These are phyloP conservation scores for Penicillium occitanis DNA, from an alignment of 2,329 filamentous ascomycete genomes.

Conservation along the genomic window DNA sequence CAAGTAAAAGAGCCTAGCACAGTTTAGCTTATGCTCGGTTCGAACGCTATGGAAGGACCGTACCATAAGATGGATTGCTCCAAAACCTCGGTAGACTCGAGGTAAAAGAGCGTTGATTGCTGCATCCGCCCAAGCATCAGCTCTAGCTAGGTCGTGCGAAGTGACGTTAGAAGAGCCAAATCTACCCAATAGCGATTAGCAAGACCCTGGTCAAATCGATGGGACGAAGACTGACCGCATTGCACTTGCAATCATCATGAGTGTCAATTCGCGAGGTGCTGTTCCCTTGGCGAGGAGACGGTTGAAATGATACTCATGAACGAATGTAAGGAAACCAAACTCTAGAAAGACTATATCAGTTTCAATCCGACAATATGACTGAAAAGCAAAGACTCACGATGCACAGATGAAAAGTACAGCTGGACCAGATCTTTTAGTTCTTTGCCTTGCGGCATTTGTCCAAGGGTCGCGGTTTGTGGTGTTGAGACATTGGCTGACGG, in stretches of 20 bases:
- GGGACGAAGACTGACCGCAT: neutral
- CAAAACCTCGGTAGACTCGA: neutral
- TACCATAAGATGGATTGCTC: slow-evolving; percentile 13
- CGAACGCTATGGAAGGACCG: neutral
- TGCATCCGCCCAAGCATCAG: slow-evolving; percentile 5
- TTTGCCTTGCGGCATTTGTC: neutral
- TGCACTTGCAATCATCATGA: slow-evolving; percentile 9
- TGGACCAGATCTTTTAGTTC: neutral
- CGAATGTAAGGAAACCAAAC: neutral
- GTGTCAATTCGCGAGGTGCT: neutral
- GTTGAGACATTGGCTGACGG: neutral
- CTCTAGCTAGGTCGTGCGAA: neutral
- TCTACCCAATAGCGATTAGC: neutral
- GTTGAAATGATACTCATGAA: neutral
- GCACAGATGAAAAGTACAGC: slow-evolving; percentile 1
- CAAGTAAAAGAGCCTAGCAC: slow-evolving; percentile 1
- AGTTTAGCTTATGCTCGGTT: neutral
- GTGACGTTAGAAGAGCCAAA: neutral
- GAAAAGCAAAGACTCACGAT: neutral
- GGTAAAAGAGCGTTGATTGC: neutral
- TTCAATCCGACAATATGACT: neutral
- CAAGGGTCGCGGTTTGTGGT: neutral
- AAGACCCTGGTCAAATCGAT: neutral
- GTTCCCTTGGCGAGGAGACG: slow-evolving; percentile 1
- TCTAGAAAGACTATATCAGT: neutral